Percentiles rank a stretch among this genome's conserved stretches.
These are phyloP conservation scores for Dimargaris cristalligena DNA, from an alignment of 192 early-diverging fungal genomes.

Conservation along the genomic window DNA sequence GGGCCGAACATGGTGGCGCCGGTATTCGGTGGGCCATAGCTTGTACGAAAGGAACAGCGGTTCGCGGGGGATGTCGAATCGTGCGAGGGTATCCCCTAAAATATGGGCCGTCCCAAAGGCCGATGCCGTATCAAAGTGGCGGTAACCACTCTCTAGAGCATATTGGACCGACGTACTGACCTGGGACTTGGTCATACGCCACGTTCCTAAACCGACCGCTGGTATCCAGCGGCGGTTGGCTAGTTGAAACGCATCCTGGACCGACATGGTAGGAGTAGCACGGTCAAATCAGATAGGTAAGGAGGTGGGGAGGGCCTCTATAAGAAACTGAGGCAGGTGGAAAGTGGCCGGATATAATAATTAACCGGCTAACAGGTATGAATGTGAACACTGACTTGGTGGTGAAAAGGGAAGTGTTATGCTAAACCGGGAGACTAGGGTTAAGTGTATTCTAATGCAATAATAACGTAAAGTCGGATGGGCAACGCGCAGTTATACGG, in stretches of 20 bases:
- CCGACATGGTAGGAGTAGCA: background rate
- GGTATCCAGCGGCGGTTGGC: background rate
- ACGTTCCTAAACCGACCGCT: constrained; percentile 9
- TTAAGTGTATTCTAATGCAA: too few relatives aligned
- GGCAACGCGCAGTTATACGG: too few relatives aligned
- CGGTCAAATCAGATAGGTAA: background rate
- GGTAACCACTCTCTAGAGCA: constrained; percentile 23
- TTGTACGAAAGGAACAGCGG: constrained; percentile 26
- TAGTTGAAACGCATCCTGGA: background rate
- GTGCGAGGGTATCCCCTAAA: constrained; percentile 19
- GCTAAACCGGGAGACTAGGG: background rate
- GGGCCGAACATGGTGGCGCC: constrained; percentile 11
- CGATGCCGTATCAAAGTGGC: constrained; percentile 17
- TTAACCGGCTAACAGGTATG: background rate
- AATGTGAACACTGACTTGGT: background rate
- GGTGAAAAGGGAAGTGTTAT: background rate
- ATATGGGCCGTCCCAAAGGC: constrained; percentile 25
- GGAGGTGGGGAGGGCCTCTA: background rate
- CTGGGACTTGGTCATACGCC: constrained; percentile 4
- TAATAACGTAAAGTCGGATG: too few relatives aligned
- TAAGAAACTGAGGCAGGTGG: background rate
- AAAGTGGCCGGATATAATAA: background rate
- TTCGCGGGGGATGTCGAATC: constrained; percentile 14
- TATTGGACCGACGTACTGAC: constrained; percentile 17
- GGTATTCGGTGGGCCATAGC: constrained; percentile 11